A percentile compares a stretch with the other conserved stretches of the same genome.
Evolutionary conservation across 108 stramenopile genomes (phyloP).

Genomic region (Nannochloropsis gaditana): DNA sequence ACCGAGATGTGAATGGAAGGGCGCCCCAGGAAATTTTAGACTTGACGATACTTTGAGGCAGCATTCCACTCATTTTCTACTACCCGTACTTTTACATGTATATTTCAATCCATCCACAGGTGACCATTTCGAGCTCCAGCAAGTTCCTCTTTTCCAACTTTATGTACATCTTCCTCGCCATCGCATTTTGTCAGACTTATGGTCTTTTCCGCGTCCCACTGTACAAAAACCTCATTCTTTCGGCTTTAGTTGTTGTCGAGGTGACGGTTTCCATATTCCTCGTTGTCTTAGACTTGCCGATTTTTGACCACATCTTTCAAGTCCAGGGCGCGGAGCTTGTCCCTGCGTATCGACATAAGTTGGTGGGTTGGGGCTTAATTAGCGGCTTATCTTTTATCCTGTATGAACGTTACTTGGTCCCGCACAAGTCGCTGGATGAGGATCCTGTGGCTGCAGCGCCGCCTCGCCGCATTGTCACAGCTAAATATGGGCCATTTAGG

Average conservation of each 20-base stretch:
- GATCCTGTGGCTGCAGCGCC: slow-evolving; percentile 1
- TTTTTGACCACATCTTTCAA: neutral
- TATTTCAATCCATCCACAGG: neutral
- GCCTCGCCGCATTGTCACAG: neutral
- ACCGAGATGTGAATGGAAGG: too few species aligned
- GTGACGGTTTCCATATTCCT: neutral
- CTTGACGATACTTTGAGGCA: neutral
- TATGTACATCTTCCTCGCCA: slow-evolving; percentile 8
- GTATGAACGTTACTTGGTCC: neutral
- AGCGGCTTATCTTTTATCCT: neutral
- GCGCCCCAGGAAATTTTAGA: too few species aligned
- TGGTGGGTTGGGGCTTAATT: neutral
- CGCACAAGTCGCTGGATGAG: neutral
- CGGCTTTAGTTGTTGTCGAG: neutral
- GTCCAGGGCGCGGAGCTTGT: slow-evolving; percentile 16
- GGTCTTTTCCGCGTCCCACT: neutral
- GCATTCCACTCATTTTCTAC: neutral
- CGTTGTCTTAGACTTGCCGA: neutral
- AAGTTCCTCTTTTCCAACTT: slow-evolving; percentile 18
- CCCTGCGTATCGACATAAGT: slow-evolving; percentile 3
- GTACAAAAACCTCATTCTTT: neutral
- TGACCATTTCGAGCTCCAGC: neutral
- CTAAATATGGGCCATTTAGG: neutral
- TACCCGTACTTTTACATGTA: neutral
- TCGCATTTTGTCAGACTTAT: neutral